Evolutionary conservation across 306 rosid species (phyloP).

Genomic region (Clitoria ternatea): DNA sequence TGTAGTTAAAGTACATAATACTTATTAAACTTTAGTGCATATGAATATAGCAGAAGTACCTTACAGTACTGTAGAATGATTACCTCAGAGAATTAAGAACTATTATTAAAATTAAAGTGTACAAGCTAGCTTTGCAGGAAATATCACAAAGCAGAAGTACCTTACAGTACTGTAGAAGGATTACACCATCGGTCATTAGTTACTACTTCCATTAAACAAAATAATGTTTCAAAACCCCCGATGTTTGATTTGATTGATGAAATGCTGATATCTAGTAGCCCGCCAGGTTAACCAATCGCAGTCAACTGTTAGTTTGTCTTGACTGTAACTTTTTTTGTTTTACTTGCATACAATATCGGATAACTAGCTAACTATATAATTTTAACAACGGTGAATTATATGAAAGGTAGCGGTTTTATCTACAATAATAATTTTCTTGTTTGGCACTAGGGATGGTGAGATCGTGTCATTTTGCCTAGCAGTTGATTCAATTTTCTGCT

Average conservation of each 20-base stretch:
- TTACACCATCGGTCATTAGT: background rate
- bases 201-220: background rate
- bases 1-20: constrained; percentile 9
- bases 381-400: background rate
- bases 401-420: background rate
- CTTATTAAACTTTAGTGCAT: constrained; percentile 1
- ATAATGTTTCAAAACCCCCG: background rate
- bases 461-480: background rate
- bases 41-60: background rate
- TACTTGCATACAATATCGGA: background rate
- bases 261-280: background rate
- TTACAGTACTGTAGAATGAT: background rate
- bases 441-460: background rate
- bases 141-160: too few relatives aligned
- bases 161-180: background rate
- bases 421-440: background rate
- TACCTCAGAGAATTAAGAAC: background rate
- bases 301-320: background rate
- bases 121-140: too few relatives aligned
- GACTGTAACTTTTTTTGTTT: background rate
- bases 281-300: background rate
- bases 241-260: background rate
- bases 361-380: background rate
- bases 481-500: constrained; percentile 29
- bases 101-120: background rate